Evolutionary conservation across 805 yeast genomes (phyloP), one percentile per base, ranked within the genome.

Genomic region (Yarrowia porcina): DNA sequence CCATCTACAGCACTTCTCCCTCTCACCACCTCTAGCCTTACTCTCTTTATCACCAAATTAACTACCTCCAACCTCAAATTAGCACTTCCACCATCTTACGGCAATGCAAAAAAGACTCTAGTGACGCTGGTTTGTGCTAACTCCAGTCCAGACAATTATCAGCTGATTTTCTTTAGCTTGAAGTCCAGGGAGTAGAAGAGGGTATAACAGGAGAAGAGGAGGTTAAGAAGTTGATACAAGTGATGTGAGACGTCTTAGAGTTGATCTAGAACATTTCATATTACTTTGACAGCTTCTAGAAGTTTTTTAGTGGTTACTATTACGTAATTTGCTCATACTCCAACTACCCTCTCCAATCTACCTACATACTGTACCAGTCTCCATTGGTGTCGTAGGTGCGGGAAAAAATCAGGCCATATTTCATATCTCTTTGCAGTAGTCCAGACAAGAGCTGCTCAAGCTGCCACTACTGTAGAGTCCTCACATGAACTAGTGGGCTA

Each of bases 351-450:
- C n/a, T n/a, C n/a, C n/a, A n/a, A n/a, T n/a, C n/a, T n/a, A n/a
- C n/a, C n/a, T n/a, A n/a, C n/a, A n/a, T n/a, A n/a, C n/a, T n/a
- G n/a, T n/a, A n/a, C n/a, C n/a, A n/a, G n/a, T n/a, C n/a, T n/a
- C n/a, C n/a, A n/a, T n/a, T n/a, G n/a, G n/a, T n/a, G n/a, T n/a
- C n/a, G n/a, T n/a, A n/a, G n/a, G n/a, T n/a, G n/a, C n/a, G n/a
- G n/a, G 38, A 11, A 28, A 45, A 45, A 45, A 28, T 45, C 50
- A 45, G 35, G 50, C 50, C 50, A 45, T 28, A 28, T 25, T 28
- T 27, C 50, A 25, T 42, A 42, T 42, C 30, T 6, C 7, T 1
- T 0, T 45, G 50, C 50, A 45, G 35, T 45, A 45, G 35, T 12
- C 15, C 13, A 13, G 30, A 7, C 17, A 12, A 7, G 5, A 3